Evolutionary conservation across 1,139 yeast genomes (phyloP), one percentile per base, ranked within the genome.

Genomic region (Kluyveromyces sp.): DNA sequence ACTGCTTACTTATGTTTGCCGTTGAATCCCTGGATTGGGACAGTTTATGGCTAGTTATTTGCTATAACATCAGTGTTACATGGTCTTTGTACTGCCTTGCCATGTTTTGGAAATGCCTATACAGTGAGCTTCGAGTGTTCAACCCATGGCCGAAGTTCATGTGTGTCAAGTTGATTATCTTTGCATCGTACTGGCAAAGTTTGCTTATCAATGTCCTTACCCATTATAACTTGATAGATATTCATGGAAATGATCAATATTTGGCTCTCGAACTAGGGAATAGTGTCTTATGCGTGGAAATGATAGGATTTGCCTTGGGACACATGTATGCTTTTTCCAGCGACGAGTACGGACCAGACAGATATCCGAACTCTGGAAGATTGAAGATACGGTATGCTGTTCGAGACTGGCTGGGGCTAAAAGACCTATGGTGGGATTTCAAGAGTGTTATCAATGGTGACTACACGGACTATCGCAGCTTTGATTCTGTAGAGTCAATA

Each of bases 111-210:
- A 83, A 80, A 58, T 85, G 94, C 49, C 68, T 92, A 16, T 80
- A 85, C 68, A 65, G 63, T 6, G 97, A 89, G 55, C 71, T 92
- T 53, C 73, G 70, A 44, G 88, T 85, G 0, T 89, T 83, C 66
- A 75, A 85, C 43, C 97, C 97, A 2, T 80, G 92, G 71, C 89
- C 95, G 8, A 94, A 94, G 63, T 92, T 92, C 60, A 64, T 94
- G 37, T 88, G 96, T 67, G 95, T 92, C 43, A 92, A 92, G 61
- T 72, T 88, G 51, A 86, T 92, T 46, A 89, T 94, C 45, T 92
- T 92, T 70, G 96, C 96, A 31, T 85, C 95, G 15, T 92, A 88
- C 63, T 92, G 98, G 98, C 98, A 92, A 61, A 92, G 96, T 0
- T 72, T 89, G 20, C 55, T 81, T 0, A 69, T 92, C 39, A 79